Evolutionary conservation across 1,284 basidiomycete species (phyloP).

Genomic region (Fomitiporia mediterranea): DNA sequence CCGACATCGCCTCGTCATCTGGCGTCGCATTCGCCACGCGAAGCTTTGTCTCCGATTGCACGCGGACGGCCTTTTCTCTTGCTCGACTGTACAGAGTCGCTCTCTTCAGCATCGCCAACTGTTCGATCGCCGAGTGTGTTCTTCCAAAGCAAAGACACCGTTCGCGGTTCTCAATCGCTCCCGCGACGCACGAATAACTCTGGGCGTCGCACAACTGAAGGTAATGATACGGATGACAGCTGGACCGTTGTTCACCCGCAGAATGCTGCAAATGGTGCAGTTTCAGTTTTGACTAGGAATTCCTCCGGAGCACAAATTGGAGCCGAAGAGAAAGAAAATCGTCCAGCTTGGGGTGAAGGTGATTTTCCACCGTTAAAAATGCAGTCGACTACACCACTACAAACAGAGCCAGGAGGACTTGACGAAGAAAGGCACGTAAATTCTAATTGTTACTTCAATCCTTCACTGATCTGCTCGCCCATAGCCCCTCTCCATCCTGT

Average conservation of each 20-base stretch:
- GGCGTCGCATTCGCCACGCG: background rate
- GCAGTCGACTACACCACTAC: background rate
- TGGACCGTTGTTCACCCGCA: slow-evolving; percentile 16
- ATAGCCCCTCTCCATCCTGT: background rate
- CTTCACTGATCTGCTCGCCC: background rate
- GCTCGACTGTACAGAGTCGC: slow-evolving; percentile 3
- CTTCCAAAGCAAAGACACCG: background rate
- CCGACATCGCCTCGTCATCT: slow-evolving; percentile 19
- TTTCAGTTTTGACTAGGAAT: no score
- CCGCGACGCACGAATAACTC: slow-evolving; percentile 5
- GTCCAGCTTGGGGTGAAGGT: slow-evolving; percentile 32
- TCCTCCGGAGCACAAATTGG: background rate
- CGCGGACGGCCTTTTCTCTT: slow-evolving; percentile 10
- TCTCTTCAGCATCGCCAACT: background rate
- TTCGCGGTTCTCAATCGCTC: background rate
- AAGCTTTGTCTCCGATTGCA: slow-evolving; percentile 3
- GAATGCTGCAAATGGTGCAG: slow-evolving; percentile 6
- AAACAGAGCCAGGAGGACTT: background rate
- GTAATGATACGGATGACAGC: slow-evolving; percentile 8
- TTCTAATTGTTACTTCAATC: background rate
- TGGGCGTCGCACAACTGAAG: background rate
- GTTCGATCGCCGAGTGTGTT: background rate
- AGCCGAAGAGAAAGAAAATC: slow-evolving; percentile 7
- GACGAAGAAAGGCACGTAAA: background rate
- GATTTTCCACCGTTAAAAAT: slow-evolving; percentile 38